phyloP scores from a whole-genome alignment of 768 basidiomycete genomes.

The Boletus tomentosulus region DNA sequence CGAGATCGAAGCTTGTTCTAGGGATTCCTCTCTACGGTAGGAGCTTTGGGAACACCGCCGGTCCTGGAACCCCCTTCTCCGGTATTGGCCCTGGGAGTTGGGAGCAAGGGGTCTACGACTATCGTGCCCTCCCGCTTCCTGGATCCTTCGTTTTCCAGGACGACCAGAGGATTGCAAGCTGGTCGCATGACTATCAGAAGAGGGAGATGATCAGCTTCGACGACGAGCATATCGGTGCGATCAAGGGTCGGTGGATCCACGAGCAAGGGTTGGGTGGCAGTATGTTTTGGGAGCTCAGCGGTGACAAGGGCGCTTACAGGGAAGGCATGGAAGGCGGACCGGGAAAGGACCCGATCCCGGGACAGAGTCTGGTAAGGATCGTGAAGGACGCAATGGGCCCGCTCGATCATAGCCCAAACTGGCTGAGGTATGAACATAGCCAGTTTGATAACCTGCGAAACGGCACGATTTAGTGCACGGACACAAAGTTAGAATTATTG shows the following conservation, averaged over 20 bases:
- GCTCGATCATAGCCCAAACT: slow-evolving; percentile 71
- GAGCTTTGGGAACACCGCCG: slow-evolving; percentile 80
- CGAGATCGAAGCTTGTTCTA: slow-evolving; percentile 75
- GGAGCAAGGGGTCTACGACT: slow-evolving; percentile 92
- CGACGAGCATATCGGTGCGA: slow-evolving; percentile 56
- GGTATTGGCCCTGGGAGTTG: slow-evolving; percentile 87
- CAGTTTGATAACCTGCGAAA: slow-evolving; percentile 76
- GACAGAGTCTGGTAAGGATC: slow-evolving; percentile 64
- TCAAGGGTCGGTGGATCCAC: slow-evolving; percentile 81
- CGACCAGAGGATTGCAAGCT: slow-evolving; percentile 67
- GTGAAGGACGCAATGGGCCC: slow-evolving; percentile 78
- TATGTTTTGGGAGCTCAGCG: slow-evolving; percentile 94
- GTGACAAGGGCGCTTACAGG: slow-evolving; percentile 68
- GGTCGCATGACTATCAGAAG: slow-evolving; percentile 71
- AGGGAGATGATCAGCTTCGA: slow-evolving; percentile 86
- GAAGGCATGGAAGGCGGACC: slow-evolving; percentile 71
- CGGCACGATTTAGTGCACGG: slow-evolving; percentile 45
- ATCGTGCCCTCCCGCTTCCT: slow-evolving; percentile 80
- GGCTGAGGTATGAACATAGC: slow-evolving; percentile 73
- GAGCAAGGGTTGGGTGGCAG: slow-evolving; percentile 78
- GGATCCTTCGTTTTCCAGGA: slow-evolving; percentile 66
- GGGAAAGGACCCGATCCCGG: slow-evolving; percentile 71
- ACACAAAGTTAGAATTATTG: background rate
- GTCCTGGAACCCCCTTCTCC: slow-evolving; percentile 73
- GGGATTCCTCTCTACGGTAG: slow-evolving; percentile 94